phyloP scores from a whole-genome alignment of 148 eudicot genomes.

The Oxyria digyna region DNA sequence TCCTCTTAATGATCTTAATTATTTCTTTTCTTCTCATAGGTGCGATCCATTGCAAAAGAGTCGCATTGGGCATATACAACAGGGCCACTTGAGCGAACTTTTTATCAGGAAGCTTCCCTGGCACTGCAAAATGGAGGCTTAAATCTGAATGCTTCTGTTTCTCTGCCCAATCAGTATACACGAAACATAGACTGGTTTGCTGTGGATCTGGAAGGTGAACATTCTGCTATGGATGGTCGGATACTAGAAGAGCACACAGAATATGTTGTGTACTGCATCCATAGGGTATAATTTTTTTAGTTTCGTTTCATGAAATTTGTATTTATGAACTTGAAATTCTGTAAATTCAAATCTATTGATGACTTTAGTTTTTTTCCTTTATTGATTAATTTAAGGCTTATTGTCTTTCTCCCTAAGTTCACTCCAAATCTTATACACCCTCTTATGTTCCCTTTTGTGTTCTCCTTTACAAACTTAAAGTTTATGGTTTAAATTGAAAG shows the following conservation, averaged over 20 bases:
- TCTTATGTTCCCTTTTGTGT: not conserved
- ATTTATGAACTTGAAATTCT: not conserved
- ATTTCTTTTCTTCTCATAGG: constrained; percentile 29
- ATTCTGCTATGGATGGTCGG: constrained; percentile 97
- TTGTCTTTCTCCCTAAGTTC: too few species aligned
- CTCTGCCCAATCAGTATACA: constrained; percentile 52
- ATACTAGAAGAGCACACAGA: constrained; percentile 89
- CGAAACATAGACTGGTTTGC: constrained; percentile 87
- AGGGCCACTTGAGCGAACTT: constrained; percentile 61
- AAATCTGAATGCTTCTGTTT: constrained; percentile 29
- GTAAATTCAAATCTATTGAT: not conserved
- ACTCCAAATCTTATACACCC: too few species aligned
- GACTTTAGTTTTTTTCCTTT: too few species aligned
- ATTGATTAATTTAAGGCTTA: too few species aligned
- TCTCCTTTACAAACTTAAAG: not conserved
- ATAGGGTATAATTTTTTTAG: constrained; percentile 62
- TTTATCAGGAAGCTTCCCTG: constrained; percentile 57
- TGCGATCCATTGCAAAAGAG: constrained; percentile 88
- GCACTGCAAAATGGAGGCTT: constrained; percentile 29
- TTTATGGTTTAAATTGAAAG: too few species aligned
- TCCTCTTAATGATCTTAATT: constrained; percentile 3
- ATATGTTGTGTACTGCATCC: constrained; percentile 91
- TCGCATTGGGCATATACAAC: constrained; percentile 91
- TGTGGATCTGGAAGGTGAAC: constrained; percentile 97
- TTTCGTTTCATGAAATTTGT: not conserved